A percentile compares a stretch with the other conserved stretches of the same genome.
Conservation (phyloP, 2,329 filamentous ascomycete genomes). For the Trichoderma pleuroti region DNA sequence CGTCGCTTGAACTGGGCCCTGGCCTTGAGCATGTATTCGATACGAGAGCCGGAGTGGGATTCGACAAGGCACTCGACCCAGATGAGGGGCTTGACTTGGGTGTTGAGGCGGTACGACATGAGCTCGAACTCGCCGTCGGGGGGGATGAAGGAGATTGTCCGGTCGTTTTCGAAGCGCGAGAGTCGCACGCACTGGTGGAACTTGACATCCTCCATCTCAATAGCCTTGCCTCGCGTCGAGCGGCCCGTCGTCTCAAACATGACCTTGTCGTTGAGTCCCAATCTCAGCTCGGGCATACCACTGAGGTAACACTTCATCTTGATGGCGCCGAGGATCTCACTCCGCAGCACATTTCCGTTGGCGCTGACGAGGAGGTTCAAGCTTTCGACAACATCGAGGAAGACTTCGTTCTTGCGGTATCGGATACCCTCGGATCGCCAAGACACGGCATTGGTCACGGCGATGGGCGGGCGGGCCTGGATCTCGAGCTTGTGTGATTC, state of each 20-base stretch:
- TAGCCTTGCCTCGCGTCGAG: conserved; percentile 89
- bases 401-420: conserved; percentile 99
- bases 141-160: conserved; percentile 97
- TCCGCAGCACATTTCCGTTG: conserved; percentile 90
- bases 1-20: conserved; percentile 97
- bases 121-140: conserved; percentile 98
- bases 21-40: conserved; percentile 99
- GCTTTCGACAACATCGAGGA: conserved; percentile 94
- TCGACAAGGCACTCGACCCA: conserved; percentile 99
- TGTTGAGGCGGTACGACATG: conserved; percentile 98
- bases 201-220: conserved; percentile 99
- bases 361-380: conserved; percentile 93
- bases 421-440: conserved; percentile 98
- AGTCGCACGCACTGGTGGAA: conserved; percentile 98
- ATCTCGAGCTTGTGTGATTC: conserved; percentile 98
- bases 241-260: conserved; percentile 99
- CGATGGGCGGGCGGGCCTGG: conserved; percentile 91
- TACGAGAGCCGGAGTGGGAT: conserved; percentile 88
- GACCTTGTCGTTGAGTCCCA: conserved; percentile 97
- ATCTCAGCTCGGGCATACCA: conserved; percentile 91
- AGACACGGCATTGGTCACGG: conserved; percentile 95
- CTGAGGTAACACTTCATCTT: conserved; percentile 99
- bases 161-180: conserved; percentile 95
- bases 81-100: conserved; percentile 95
- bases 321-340: conserved; percentile 92